Evolutionary conservation across 2,329 filamentous ascomycete genomes (phyloP), one percentile per base, ranked within the genome.

Genomic region (Xylariaceae sp.): DNA sequence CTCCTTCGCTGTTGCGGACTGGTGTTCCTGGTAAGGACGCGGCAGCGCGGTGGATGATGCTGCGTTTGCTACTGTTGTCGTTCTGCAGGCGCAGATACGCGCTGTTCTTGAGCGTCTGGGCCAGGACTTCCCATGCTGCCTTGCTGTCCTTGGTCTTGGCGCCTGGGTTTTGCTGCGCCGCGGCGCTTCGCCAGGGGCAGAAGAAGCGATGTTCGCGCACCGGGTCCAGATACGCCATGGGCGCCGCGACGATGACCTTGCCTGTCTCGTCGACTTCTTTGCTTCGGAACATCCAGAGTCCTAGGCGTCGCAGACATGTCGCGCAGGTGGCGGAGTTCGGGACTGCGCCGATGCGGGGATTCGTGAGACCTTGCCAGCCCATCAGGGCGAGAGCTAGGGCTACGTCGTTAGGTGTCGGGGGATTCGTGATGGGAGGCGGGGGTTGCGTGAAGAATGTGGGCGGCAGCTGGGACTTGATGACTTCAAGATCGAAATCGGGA

Each of bases 221-320:
- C 3, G 86, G 84, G 68, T 93, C 86, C 1, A 94, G 79, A 58
- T 83, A 78, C 65, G 84, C 82, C 80, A 89, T 87, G 1, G 82
- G 81, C 2, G 86, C 82, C 1, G 82, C 80, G 3, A 82, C 78
- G 9, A 87, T 73, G 8, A 86, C 75, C 42, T 76, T 69, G 42
- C 80, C 74, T 13, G 76, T 73, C 1, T 77, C 76, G 59, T 84
- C 81, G 35, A 88, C 82, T 67, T 84, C 83, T 73, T 87, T 92
- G 72, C 86, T 87, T 69, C 86, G 88, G 73, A 96, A 97, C 78
- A 99, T 88, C 94, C 94, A 99, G 1, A 99, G 80, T 0, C 94
- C 94, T 0, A 97, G 79, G 1, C 92, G 86, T 60, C 94, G 86
- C 69, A 96, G 89, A 72, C 94, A 99, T 17, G 90, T 89, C 60